Conservation (phyloP, 208 protist genomes). For the Acanthamoeba lugdunensis region DNA sequence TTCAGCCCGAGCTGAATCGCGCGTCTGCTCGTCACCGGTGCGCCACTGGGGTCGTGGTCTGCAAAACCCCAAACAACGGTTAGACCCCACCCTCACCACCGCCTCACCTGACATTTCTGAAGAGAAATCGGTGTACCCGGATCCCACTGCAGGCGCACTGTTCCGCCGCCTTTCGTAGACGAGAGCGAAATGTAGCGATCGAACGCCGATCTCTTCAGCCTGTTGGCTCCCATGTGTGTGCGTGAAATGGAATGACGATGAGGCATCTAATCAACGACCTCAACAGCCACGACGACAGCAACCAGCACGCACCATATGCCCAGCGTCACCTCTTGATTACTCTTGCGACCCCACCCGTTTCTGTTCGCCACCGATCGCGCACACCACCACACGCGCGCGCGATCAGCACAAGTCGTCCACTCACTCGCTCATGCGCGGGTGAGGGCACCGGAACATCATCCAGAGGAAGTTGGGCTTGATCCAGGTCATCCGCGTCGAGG, state of each 20-base stretch:
- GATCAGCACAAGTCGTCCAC: not conserved
- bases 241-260: not conserved
- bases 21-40: slow-evolving; percentile 52
- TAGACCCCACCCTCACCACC: too few relatives aligned
- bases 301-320: slow-evolving; percentile 58
- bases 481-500: slow-evolving; percentile 84
- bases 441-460: slow-evolving; percentile 81
- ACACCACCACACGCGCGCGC: too few relatives aligned
- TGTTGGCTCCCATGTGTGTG: slow-evolving; percentile 3
- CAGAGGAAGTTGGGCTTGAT: slow-evolving; percentile 86
- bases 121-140: not conserved
- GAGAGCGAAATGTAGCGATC: not conserved
- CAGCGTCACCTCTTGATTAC: slow-evolving; percentile 79
- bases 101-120: too few relatives aligned
- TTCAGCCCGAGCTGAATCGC: slow-evolving; percentile 85
- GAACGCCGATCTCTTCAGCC: slow-evolving; percentile 68
- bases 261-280: not conserved
- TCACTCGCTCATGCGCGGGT: not conserved
- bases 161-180: not conserved
- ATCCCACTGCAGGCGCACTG: slow-evolving; percentile 26
- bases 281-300: not conserved
- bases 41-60: slow-evolving; percentile 76
- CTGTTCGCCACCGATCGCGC: slow-evolving; percentile 11
- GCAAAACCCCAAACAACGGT: too few relatives aligned
- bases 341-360: slow-evolving; percentile 78